Percentiles rank a stretch among this genome's conserved stretches.
Conservation (phyloP, 2,329 filamentous ascomycete genomes). For the Paracoccidioides brasiliensis region DNA sequence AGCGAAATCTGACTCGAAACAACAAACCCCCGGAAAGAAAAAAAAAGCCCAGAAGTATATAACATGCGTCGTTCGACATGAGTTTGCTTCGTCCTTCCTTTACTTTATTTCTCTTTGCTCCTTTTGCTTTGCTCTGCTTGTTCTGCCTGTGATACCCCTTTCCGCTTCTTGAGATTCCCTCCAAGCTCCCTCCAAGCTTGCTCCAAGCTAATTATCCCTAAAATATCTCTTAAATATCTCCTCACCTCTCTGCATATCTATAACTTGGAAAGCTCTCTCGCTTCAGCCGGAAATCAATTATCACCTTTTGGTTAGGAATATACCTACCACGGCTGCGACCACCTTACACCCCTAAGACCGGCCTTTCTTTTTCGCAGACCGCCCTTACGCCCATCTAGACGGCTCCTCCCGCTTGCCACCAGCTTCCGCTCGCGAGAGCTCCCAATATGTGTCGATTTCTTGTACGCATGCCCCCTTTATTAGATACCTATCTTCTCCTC, state of each 20-base stretch:
- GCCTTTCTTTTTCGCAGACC: background rate
- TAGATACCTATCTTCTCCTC: conserved; percentile 4
- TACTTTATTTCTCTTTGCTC: background rate
- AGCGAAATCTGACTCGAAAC: background rate
- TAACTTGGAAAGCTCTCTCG: background rate
- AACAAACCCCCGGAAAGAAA: background rate
- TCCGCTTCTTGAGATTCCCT: background rate
- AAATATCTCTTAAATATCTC: too few species aligned
- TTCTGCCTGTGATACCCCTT: conserved; percentile 2
- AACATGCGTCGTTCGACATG: background rate
- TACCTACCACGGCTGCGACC: background rate
- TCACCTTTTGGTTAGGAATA: background rate
- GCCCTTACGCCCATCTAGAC: background rate
- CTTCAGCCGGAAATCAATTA: background rate
- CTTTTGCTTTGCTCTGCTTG: background rate
- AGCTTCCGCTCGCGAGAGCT: background rate
- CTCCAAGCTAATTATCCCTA: background rate
- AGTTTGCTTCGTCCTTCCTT: background rate
- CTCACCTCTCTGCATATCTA: too few species aligned
- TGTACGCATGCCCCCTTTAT: conserved; percentile 21
- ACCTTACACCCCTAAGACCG: background rate
- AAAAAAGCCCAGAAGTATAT: background rate
- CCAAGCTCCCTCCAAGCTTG: background rate
- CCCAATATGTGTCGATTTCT: conserved; percentile 46
- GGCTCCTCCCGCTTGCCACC: background rate